Percentiles rank a stretch among this genome's conserved stretches.
Conservation (phyloP, 495 filamentous ascomycete species). For the Tetracladium marchalianum region DNA sequence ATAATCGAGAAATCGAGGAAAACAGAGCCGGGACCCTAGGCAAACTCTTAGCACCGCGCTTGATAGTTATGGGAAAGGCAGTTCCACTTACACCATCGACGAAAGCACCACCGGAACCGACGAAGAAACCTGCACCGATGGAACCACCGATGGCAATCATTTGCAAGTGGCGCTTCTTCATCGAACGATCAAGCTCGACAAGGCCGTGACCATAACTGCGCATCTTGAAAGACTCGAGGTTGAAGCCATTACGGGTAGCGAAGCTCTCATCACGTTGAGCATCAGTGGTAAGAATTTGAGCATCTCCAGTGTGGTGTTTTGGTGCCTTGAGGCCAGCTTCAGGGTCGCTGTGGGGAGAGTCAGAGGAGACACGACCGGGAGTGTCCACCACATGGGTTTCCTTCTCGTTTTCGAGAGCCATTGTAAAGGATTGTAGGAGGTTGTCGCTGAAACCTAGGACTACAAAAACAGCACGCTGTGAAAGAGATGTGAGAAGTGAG, state of each 20-base stretch:
- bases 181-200: conserved; percentile 42
- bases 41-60: background rate
- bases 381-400: background rate
- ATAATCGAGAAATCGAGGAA: conserved; percentile 2
- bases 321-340: background rate
- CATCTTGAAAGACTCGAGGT: conserved; percentile 36
- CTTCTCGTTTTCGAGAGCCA: background rate
- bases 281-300: background rate
- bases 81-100: conserved; percentile 26
- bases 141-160: conserved; percentile 63
- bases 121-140: conserved; percentile 40
- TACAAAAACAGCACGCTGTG: background rate
- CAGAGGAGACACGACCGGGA: background rate
- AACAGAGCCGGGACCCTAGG: conserved; percentile 32
- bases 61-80: background rate
- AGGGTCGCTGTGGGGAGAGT: conserved; percentile 1
- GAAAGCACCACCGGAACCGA: conserved; percentile 21
- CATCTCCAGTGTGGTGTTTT: background rate
- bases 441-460: background rate
- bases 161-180: conserved; percentile 52
- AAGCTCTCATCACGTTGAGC: conserved; percentile 25
- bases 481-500: background rate
- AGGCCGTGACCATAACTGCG: conserved; percentile 27
- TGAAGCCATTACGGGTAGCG: conserved; percentile 39
- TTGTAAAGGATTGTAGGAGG: background rate